Percentiles rank a stretch among this genome's conserved stretches.
Conservation (phyloP, 2,329 filamentous ascomycete genomes). For the Penicillium sp. region DNA sequence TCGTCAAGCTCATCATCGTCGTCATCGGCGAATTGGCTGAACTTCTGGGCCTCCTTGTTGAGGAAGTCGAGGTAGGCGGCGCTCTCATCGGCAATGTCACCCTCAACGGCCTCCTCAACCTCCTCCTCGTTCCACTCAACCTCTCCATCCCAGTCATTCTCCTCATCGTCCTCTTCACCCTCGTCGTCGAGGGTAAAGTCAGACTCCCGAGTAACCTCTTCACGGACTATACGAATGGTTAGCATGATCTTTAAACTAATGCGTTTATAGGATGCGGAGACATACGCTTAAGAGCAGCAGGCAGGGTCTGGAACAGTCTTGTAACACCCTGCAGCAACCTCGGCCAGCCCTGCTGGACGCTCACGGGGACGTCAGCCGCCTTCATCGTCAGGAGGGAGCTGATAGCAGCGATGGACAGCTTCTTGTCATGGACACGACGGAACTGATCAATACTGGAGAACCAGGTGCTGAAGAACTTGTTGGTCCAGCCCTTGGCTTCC, state of each 20-base stretch:
- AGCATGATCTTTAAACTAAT: slow-evolving; percentile 22
- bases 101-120: slow-evolving; percentile 60
- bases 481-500: slow-evolving; percentile 92
- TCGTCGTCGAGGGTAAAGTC: slow-evolving; percentile 78
- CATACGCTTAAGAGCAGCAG: slow-evolving; percentile 80
- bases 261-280: slow-evolving; percentile 16
- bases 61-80: slow-evolving; percentile 94
- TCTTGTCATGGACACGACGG: slow-evolving; percentile 95
- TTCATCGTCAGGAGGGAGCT: slow-evolving; percentile 78
- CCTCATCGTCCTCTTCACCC: slow-evolving; percentile 71
- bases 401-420: slow-evolving; percentile 93
- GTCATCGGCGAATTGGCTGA: slow-evolving; percentile 68
- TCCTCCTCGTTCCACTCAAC: slow-evolving; percentile 68
- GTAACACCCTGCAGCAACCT: slow-evolving; percentile 86
- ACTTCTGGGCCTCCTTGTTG: slow-evolving; percentile 89
- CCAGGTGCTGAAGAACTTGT: slow-evolving; percentile 98
- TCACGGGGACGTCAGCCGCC: slow-evolving; percentile 81
- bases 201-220: slow-evolving; percentile 87
- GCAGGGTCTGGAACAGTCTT: slow-evolving; percentile 86
- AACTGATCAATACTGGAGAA: slow-evolving; percentile 96
- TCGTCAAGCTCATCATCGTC: slow-evolving; percentile 92
- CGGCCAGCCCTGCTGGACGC: slow-evolving; percentile 93
- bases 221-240: slow-evolving; percentile 62
- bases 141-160: slow-evolving; percentile 79
- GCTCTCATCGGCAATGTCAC: slow-evolving; percentile 82